These are phyloP conservation scores for Pulveroboletus sp. DNA, from an alignment of 768 basidiomycete species.

Conservation along the genomic window DNA sequence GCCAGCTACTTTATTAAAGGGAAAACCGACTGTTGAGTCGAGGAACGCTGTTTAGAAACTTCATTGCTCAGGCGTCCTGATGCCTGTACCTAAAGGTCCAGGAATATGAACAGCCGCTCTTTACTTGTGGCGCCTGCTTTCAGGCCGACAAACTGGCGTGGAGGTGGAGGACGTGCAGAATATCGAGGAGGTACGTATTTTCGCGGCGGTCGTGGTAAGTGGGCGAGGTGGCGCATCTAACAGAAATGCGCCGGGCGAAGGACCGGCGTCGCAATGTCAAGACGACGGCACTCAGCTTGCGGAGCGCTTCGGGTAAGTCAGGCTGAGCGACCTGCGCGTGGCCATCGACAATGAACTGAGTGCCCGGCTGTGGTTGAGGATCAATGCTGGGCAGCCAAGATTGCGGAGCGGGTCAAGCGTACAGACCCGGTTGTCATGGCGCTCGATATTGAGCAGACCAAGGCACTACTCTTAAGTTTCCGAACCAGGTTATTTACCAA, in stretches of 20 bases:
- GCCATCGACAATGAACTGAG: constrained; percentile 98
- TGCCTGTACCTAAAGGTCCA: too few species aligned
- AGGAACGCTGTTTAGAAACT: too few species aligned
- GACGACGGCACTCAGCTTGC: constrained; percentile 87
- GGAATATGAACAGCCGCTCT: too few species aligned
- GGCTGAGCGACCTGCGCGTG: constrained; percentile 81
- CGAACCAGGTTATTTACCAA: constrained; percentile 92
- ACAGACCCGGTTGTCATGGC: constrained; percentile 99
- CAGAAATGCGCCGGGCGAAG: constrained; percentile 37
- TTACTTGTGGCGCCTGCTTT: constrained; percentile 41
- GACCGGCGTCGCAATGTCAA: constrained; percentile 60
- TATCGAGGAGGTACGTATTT: constrained; percentile 32
- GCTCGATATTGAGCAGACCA: constrained; percentile 97
- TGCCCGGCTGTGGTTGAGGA: constrained; percentile 97
- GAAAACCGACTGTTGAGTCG: too few species aligned
- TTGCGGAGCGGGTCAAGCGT: constrained; percentile 89
- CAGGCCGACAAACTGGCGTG: constrained; percentile 46
- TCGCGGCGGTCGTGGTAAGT: constrained; percentile 46
- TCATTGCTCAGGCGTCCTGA: too few species aligned
- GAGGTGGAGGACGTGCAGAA: constrained; percentile 36
- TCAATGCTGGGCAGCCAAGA: constrained; percentile 73
- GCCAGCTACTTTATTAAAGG: too few species aligned
- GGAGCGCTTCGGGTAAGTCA: constrained; percentile 80
- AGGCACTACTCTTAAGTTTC: constrained; percentile 99
- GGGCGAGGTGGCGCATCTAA: constrained; percentile 32